Evolutionary conservation across 768 basidiomycete species (phyloP).

Genomic region (Tulasnella calospora): DNA sequence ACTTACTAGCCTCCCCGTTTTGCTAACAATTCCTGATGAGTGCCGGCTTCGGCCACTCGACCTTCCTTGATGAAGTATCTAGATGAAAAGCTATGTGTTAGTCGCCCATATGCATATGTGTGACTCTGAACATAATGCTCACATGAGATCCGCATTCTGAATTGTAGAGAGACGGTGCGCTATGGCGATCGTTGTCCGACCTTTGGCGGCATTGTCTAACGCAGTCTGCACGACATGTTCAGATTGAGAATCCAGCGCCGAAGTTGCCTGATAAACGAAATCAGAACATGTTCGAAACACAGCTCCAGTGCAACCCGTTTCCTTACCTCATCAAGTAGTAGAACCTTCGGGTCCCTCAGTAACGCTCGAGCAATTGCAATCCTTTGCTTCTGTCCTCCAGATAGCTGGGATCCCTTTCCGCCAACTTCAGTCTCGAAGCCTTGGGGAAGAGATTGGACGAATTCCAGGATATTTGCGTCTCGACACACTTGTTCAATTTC

Average conservation of each 20-base stretch:
- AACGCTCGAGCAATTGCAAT: conserved; percentile 87
- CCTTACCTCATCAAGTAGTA: conserved; percentile 67
- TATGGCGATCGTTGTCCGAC: conserved; percentile 90
- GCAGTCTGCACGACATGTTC: conserved; percentile 95
- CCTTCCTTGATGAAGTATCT: conserved; percentile 91
- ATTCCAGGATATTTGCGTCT: conserved; percentile 86
- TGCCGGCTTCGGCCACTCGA: conserved; percentile 75
- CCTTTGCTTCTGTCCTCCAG: conserved; percentile 81
- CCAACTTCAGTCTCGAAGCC: conserved; percentile 33
- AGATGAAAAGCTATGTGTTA: not conserved
- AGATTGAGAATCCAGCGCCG: conserved; percentile 82
- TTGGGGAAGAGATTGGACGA: conserved; percentile 77
- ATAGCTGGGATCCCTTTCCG: conserved; percentile 69
- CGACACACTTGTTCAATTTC: conserved; percentile 83
- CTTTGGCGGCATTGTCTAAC: conserved; percentile 84
- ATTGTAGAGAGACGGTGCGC: conserved; percentile 92
- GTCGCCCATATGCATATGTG: too few relatives aligned
- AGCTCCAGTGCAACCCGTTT: too few relatives aligned
- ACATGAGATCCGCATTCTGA: conserved; percentile 87
- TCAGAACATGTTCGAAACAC: too few relatives aligned
- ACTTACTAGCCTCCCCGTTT: conserved; percentile 34
- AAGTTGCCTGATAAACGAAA: conserved; percentile 52
- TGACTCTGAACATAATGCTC: conserved; percentile 33
- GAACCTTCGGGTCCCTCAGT: conserved; percentile 83
- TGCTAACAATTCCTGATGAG: conserved; percentile 69